These are phyloP conservation scores for Spizellomyces sp. DNA, from an alignment of 192 early-diverging fungal genomes.

Conservation along the genomic window DNA sequence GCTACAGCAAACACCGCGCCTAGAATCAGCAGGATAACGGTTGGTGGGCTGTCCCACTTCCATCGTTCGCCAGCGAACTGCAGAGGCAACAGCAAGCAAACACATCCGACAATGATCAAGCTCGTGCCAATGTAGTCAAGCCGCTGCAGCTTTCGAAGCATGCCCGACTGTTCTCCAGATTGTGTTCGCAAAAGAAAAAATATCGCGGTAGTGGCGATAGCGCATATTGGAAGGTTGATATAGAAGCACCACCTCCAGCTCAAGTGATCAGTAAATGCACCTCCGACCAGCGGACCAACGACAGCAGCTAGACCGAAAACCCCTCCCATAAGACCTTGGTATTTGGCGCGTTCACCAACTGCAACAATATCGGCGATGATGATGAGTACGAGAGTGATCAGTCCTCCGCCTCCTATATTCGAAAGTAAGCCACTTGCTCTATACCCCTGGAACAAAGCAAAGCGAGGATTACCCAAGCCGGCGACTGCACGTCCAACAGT, in stretches of 20 bases:
- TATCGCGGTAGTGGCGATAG: slow-evolving; percentile 44
- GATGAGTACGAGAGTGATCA: slow-evolving; percentile 77
- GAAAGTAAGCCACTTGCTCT: background rate
- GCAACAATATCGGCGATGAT: slow-evolving; percentile 83
- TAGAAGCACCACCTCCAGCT: slow-evolving; percentile 61
- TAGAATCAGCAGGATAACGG: slow-evolving; percentile 69
- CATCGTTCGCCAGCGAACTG: slow-evolving; percentile 70
- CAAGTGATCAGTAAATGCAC: slow-evolving; percentile 68
- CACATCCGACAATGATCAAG: background rate
- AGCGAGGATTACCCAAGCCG: slow-evolving; percentile 50
- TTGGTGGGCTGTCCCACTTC: slow-evolving; percentile 55
- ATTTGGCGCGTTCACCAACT: slow-evolving; percentile 69
- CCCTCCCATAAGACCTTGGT: slow-evolving; percentile 73
- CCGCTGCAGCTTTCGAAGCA: background rate
- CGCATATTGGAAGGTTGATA: slow-evolving; percentile 80
- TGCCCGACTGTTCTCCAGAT: slow-evolving; percentile 13
- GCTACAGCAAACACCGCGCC: slow-evolving; percentile 40
- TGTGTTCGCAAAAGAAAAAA: background rate
- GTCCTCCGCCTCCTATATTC: slow-evolving; percentile 71
- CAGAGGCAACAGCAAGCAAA: slow-evolving; percentile 59
- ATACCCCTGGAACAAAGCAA: background rate
- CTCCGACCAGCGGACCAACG: slow-evolving; percentile 83
- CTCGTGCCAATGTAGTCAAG: background rate
- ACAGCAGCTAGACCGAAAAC: slow-evolving; percentile 76
- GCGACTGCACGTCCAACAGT: slow-evolving; percentile 75